Evolutionary conservation across 371 early-diverging fungal genomes (phyloP).

Genomic region (Zancudomyces culisetae): DNA sequence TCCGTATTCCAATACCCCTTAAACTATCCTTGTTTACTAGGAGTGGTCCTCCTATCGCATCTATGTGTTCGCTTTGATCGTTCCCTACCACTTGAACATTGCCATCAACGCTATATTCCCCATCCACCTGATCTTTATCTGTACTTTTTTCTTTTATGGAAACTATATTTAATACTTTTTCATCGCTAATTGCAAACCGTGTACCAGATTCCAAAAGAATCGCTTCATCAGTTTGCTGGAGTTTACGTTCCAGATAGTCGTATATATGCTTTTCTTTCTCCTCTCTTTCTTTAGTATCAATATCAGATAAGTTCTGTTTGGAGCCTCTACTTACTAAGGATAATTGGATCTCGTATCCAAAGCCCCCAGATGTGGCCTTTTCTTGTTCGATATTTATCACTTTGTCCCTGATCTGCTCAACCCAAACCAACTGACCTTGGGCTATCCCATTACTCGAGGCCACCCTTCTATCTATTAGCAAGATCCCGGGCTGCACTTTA

Average conservation of each 20-base stretch:
- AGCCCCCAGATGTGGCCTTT: background rate
- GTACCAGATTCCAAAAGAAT: background rate
- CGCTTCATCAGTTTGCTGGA: background rate
- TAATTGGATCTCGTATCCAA: no score
- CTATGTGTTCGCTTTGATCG: no score
- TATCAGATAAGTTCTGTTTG: no score
- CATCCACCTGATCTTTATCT: background rate
- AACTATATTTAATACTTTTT: background rate
- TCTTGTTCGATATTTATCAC: background rate
- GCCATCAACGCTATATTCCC: background rate
- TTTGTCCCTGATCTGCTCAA: background rate
- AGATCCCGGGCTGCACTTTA: conserved; percentile 20
- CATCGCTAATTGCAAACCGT: background rate
- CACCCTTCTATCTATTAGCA: conserved; percentile 5
- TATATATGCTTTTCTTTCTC: background rate
- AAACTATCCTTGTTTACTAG: no score
- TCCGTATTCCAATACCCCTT: no score
- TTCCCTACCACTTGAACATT: no score
- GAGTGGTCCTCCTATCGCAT: no score
- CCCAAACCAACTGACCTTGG: background rate
- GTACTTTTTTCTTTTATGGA: background rate
- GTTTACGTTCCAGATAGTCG: background rate
- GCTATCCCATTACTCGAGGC: background rate
- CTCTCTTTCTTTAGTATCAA: no score
- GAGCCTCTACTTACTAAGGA: no score